Evolutionary conservation across 768 basidiomycete species (phyloP).

Genomic region (Collybia sp.): DNA sequence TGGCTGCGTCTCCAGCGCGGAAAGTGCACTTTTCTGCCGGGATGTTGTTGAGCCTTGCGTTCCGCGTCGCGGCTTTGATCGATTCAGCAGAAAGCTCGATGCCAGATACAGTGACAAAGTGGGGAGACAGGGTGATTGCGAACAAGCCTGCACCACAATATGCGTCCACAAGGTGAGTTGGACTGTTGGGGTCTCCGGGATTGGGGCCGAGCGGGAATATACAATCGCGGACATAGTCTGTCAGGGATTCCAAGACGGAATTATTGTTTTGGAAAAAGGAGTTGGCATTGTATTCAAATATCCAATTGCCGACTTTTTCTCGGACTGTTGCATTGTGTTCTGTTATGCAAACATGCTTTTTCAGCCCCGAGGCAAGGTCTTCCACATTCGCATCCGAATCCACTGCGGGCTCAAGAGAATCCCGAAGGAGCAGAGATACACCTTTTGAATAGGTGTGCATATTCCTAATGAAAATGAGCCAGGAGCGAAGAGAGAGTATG

Average conservation of each 20-base stretch:
- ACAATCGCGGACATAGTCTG: constrained; percentile 75
- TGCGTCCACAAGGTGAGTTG: constrained; percentile 91
- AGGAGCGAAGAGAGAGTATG: not conserved
- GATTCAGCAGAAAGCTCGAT: constrained; percentile 80
- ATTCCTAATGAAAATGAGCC: constrained; percentile 41
- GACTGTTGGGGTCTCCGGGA: constrained; percentile 17
- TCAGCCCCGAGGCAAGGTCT: constrained; percentile 27
- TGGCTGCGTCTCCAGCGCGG: constrained; percentile 76
- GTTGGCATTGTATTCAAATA: constrained; percentile 83
- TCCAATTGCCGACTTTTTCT: constrained; percentile 74
- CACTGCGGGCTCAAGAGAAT: constrained; percentile 48
- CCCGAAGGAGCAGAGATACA: constrained; percentile 86
- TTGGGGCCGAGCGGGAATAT: constrained; percentile 41
- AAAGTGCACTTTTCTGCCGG: constrained; percentile 58
- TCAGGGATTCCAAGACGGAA: constrained; percentile 78
- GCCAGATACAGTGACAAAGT: constrained; percentile 76
- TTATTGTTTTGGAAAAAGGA: constrained; percentile 99
- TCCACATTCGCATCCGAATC: constrained; percentile 14
- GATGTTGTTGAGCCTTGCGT: constrained; percentile 61
- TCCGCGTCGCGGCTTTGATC: constrained; percentile 63
- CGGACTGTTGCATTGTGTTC: constrained; percentile 78
- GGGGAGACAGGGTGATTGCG: constrained; percentile 73
- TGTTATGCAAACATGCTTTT: constrained; percentile 75
- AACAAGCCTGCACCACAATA: constrained; percentile 92
- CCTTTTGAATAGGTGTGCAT: constrained; percentile 80